Evolutionary conservation across 2,329 filamentous ascomycete genomes (phyloP).

Genomic region (Trichophyton rubrum): DNA sequence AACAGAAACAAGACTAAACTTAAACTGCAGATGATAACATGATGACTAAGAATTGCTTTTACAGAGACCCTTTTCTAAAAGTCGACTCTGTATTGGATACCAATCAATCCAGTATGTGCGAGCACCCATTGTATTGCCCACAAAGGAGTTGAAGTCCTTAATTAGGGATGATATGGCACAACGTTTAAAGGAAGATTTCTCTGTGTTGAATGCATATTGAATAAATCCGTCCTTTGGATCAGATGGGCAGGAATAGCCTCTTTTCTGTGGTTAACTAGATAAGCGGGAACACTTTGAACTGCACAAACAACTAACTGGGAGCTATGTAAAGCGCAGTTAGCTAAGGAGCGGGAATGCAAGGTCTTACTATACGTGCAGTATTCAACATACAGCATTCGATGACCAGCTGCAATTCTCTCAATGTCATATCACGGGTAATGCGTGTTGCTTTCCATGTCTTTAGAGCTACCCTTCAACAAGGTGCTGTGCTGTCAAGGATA

Average conservation of each 20-base stretch:
- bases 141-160: slow-evolving; percentile 3
- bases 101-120: slow-evolving; percentile 6
- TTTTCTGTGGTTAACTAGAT: neutral
- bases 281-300: slow-evolving; percentile 4
- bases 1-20: too few relatives aligned
- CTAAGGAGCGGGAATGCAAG: neutral
- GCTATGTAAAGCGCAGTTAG: neutral
- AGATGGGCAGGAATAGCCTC: slow-evolving; percentile 3
- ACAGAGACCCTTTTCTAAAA: neutral
- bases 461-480: neutral
- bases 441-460: slow-evolving; percentile 6
- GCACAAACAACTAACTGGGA: slow-evolving; percentile 3
- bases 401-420: slow-evolving; percentile 4
- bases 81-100: slow-evolving; percentile 4
- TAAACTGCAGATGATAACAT: too few relatives aligned
- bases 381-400: neutral
- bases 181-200: slow-evolving; percentile 4
- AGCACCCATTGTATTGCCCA: slow-evolving; percentile 6
- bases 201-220: slow-evolving; percentile 5
- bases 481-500: neutral
- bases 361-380: neutral
- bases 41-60: too few relatives aligned
- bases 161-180: slow-evolving; percentile 2
- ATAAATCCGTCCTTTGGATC: slow-evolving; percentile 5
- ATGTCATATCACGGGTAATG: slow-evolving; percentile 2